Evolutionary conservation across 306 rosid species (phyloP).

Genomic region (Dicorynia guianensis): DNA sequence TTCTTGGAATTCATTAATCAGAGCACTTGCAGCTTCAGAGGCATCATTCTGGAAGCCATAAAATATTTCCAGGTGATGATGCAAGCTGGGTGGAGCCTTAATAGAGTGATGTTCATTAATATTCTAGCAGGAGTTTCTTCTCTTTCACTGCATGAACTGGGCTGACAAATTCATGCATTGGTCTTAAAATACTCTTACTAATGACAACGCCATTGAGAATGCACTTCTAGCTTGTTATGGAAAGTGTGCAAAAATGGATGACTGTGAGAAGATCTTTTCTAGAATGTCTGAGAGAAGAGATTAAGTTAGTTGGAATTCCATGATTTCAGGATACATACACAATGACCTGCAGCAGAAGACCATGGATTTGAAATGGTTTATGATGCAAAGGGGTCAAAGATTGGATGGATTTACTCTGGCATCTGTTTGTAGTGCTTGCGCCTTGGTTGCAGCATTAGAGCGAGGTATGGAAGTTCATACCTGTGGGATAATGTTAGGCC

Average conservation of each 20-base stretch:
- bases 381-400: constrained; percentile 88
- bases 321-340: constrained; percentile 91
- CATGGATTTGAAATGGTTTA: constrained; percentile 77
- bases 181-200: constrained; percentile 57
- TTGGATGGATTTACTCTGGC: constrained; percentile 87
- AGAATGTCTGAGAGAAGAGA: constrained; percentile 79
- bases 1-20: constrained; percentile 87
- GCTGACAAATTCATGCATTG: constrained; percentile 75
- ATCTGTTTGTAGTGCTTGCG: constrained; percentile 94
- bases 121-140: constrained; percentile 77
- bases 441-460: constrained; percentile 84
- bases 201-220: constrained; percentile 74
- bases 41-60: constrained; percentile 60
- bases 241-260: constrained; percentile 65
- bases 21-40: constrained; percentile 73
- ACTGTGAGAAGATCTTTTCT: constrained; percentile 74
- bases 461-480: constrained; percentile 96
- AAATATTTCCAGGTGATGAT: constrained; percentile 74
- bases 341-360: constrained; percentile 75
- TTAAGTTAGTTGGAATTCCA: constrained; percentile 90
- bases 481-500: too few species aligned
- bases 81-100: constrained; percentile 75
- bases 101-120: constrained; percentile 76
- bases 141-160: constrained; percentile 59
- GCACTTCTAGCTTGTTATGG: constrained; percentile 88